Evolutionary conservation across 2,329 filamentous ascomycete species (phyloP).

Genomic region (Pyrenochaeta sp.): DNA sequence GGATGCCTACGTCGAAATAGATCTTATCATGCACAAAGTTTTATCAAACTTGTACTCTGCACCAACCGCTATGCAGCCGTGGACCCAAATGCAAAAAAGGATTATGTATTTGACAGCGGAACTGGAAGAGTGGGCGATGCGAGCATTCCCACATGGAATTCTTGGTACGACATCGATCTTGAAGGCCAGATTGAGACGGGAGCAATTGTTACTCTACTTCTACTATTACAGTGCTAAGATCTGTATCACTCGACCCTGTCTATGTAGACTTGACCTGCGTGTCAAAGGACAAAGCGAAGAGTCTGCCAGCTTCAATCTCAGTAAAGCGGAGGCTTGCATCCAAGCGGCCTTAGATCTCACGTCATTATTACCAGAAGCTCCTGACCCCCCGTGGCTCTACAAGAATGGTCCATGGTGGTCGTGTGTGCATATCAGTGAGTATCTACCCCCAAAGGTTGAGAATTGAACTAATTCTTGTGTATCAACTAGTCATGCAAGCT

Average conservation of each 20-base stretch:
- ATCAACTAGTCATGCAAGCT: slow-evolving; percentile 47
- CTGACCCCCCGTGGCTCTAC: no score
- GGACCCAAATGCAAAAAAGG: slow-evolving; percentile 32
- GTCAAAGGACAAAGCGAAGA: slow-evolving; percentile 34
- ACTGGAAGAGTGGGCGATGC: no score
- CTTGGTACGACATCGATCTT: no score
- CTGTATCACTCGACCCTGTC: background rate
- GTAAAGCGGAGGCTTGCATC: slow-evolving; percentile 44
- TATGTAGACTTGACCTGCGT: slow-evolving; percentile 17
- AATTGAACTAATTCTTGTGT: slow-evolving; percentile 16
- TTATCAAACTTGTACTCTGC: slow-evolving; percentile 44
- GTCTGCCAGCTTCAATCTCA: slow-evolving; percentile 40
- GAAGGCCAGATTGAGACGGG: background rate
- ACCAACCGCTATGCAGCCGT: slow-evolving; percentile 37
- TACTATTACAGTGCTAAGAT: background rate
- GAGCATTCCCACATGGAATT: no score
- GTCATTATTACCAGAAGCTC: slow-evolving; percentile 9
- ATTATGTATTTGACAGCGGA: no score
- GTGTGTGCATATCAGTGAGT: no score
- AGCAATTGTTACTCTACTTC: background rate
- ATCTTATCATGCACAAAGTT: slow-evolving; percentile 22
- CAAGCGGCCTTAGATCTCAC: slow-evolving; percentile 44
- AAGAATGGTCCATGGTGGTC: no score
- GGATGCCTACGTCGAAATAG: slow-evolving; percentile 14
- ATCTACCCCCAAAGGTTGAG: no score